Evolutionary conservation across 345 rosid genomes (phyloP).

Genomic region (Boechera divaricarpa): DNA sequence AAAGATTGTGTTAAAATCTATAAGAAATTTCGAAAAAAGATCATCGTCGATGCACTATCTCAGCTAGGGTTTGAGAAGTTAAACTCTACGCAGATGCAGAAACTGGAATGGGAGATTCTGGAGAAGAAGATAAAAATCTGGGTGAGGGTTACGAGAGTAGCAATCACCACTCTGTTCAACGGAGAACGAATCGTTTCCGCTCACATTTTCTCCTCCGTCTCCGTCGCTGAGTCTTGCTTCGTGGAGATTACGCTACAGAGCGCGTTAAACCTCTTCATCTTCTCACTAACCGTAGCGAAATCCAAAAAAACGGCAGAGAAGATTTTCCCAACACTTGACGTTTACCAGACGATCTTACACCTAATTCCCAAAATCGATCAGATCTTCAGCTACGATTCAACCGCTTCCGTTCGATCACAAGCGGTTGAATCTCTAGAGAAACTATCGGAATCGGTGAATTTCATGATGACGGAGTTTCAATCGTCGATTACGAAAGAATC

Average conservation of each 20-base stretch:
- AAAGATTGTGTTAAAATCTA: slow-evolving; percentile 76
- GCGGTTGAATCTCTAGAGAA: slow-evolving; percentile 59
- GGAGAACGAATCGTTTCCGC: slow-evolving; percentile 79
- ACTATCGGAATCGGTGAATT: slow-evolving; percentile 59
- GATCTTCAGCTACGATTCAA: slow-evolving; percentile 64
- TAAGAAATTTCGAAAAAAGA: slow-evolving; percentile 59
- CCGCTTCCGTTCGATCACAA: slow-evolving; percentile 53
- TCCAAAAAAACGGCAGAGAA: slow-evolving; percentile 72
- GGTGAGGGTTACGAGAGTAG: slow-evolving; percentile 54
- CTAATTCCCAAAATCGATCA: slow-evolving; percentile 65
- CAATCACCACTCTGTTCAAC: slow-evolving; percentile 58
- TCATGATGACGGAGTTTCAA: slow-evolving; percentile 69
- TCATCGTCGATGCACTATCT: slow-evolving; percentile 61
- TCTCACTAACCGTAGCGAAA: slow-evolving; percentile 68
- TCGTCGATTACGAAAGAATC: slow-evolving; percentile 65
- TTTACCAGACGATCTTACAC: slow-evolving; percentile 69
- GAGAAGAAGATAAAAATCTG: slow-evolving; percentile 66
- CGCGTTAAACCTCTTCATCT: slow-evolving; percentile 63
- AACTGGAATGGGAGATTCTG: slow-evolving; percentile 71
- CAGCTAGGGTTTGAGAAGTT: slow-evolving; percentile 63
- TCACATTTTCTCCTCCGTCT: slow-evolving; percentile 58
- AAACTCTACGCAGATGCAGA: slow-evolving; percentile 51
- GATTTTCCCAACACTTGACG: slow-evolving; percentile 74
- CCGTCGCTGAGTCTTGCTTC: slow-evolving; percentile 63
- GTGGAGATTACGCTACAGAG: slow-evolving; percentile 58